Percentiles rank a stretch among this genome's conserved stretches.
Conservation (phyloP, 352 stramenopile species). For the Detonula confervacea region DNA sequence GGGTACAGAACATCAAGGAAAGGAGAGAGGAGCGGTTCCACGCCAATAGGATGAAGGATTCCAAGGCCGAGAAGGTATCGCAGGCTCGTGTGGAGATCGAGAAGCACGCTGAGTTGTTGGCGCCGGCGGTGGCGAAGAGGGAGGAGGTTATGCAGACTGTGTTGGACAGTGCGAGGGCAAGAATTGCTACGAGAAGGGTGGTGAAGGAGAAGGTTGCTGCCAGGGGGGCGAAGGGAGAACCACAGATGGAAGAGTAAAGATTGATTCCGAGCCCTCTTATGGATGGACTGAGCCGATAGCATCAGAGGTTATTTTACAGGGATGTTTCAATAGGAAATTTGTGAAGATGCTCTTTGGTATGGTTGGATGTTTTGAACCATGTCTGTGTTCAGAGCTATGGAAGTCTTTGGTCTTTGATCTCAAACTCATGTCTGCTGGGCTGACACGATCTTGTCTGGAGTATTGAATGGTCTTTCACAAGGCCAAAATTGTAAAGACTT, state of each 20-base stretch:
- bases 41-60: slow-evolving; percentile 94
- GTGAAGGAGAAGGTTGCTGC: slow-evolving; percentile 48
- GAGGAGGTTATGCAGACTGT: slow-evolving; percentile 87
- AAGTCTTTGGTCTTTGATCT: no score
- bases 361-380: background rate
- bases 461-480: no score
- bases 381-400: background rate
- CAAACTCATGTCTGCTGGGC: no score
- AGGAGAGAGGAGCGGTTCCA: slow-evolving; percentile 96
- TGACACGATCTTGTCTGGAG: no score
- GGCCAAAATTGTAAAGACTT: no score
- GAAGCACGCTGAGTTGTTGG: slow-evolving; percentile 88
- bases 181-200: slow-evolving; percentile 81
- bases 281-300: no score
- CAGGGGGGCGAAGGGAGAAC: slow-evolving; percentile 6
- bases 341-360: background rate
- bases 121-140: slow-evolving; percentile 81
- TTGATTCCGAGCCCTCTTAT: no score
- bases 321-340: background rate
- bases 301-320: background rate
- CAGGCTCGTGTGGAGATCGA: slow-evolving; percentile 88
- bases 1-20: slow-evolving; percentile 96
- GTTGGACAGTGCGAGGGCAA: slow-evolving; percentile 71
- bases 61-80: slow-evolving; percentile 86
- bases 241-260: slow-evolving; percentile 52